These are phyloP conservation scores for Cyclocybe aegerita DNA, from an alignment of 768 basidiomycete genomes.

Conservation along the genomic window DNA sequence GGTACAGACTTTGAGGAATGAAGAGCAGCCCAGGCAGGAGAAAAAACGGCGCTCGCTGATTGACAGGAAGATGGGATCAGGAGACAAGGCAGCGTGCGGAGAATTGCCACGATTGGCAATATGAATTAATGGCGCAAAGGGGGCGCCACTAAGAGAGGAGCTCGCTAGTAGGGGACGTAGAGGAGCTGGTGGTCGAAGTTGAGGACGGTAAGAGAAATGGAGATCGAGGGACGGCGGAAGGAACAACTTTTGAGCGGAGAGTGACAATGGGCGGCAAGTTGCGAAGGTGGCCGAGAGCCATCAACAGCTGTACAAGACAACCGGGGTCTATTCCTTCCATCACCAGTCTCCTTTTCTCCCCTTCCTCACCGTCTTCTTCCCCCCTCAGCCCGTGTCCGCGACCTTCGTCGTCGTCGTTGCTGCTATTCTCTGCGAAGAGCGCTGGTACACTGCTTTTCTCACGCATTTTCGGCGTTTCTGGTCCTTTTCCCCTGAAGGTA, in stretches of 20 bases:
- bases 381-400: slow-evolving; percentile 11
- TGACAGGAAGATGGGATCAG: slow-evolving; percentile 16
- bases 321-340: slow-evolving; percentile 21
- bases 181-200: not conserved
- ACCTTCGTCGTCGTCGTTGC: slow-evolving; percentile 14
- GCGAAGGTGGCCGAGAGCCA: slow-evolving; percentile 18
- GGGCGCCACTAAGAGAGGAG: not conserved
- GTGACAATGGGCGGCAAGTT: slow-evolving; percentile 17
- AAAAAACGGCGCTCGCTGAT: not conserved
- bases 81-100: slow-evolving; percentile 14
- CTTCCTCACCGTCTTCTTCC: slow-evolving; percentile 20
- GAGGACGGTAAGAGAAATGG: not conserved
- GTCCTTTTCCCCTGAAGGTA: slow-evolving; percentile 16
- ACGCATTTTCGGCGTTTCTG: slow-evolving; percentile 15
- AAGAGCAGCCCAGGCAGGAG: not conserved
- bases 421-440: too few relatives aligned
- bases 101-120: slow-evolving; percentile 14
- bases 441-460: slow-evolving; percentile 13
- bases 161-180: not conserved
- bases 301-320: slow-evolving; percentile 24
- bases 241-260: too few relatives aligned
- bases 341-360: slow-evolving; percentile 17
- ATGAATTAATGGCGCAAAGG: slow-evolving; percentile 8
- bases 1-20: too few relatives aligned
- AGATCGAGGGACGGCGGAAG: not conserved